Evolutionary conservation across 805 yeast species (phyloP).

Genomic region (Saturnispora besseyi): DNA sequence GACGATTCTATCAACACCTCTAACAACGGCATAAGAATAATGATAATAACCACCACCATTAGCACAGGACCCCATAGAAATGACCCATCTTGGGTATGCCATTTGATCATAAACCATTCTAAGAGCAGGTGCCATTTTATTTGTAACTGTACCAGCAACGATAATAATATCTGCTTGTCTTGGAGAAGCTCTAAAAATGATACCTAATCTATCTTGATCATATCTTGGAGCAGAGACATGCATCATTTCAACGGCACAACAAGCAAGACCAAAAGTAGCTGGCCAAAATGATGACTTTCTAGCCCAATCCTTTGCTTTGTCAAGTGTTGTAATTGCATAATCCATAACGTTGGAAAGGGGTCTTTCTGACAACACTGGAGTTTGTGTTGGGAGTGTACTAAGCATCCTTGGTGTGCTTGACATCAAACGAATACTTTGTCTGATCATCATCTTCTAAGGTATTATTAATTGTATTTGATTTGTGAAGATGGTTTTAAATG

Average conservation of each 20-base stretch:
- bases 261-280: slow-evolving; percentile 82
- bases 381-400: slow-evolving; percentile 49
- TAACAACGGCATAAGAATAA: slow-evolving; percentile 78
- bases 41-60: slow-evolving; percentile 92
- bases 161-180: slow-evolving; percentile 89
- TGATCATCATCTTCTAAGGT: slow-evolving; percentile 1
- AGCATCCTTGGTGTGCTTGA: slow-evolving; percentile 25
- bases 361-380: slow-evolving; percentile 61
- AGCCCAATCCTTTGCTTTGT: slow-evolving; percentile 82
- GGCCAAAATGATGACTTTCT: slow-evolving; percentile 92
- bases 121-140: slow-evolving; percentile 89
- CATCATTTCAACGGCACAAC: slow-evolving; percentile 96
- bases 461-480: not conserved
- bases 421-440: slow-evolving; percentile 1
- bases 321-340: slow-evolving; percentile 74
- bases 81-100: slow-evolving; percentile 94
- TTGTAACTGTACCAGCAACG: slow-evolving; percentile 86
- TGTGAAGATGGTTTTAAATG: too few species aligned
- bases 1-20: slow-evolving; percentile 83
- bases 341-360: slow-evolving; percentile 56
- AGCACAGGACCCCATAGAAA: slow-evolving; percentile 91
- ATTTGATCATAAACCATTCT: slow-evolving; percentile 91
- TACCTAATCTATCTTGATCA: slow-evolving; percentile 87
- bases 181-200: slow-evolving; percentile 88
- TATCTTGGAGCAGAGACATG: slow-evolving; percentile 85